Conservation (phyloP, 2,329 filamentous ascomycete species). For the Apiospora kogelbergensis region DNA sequence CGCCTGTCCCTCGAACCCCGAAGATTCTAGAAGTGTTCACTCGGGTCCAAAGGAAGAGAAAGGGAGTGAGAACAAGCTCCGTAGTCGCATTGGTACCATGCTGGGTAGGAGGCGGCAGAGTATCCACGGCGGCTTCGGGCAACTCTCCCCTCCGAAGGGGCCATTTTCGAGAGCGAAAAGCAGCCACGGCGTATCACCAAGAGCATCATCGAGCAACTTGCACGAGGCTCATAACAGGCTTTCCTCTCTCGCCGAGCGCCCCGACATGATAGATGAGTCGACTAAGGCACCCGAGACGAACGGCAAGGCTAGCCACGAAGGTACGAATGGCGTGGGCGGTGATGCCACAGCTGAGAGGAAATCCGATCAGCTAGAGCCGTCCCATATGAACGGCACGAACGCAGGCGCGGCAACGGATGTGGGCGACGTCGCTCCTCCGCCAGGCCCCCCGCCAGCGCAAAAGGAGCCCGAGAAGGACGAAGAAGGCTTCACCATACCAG, state of each 20-base stretch:
- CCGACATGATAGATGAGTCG: constrained; percentile 37
- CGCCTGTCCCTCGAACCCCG: constrained; percentile 15
- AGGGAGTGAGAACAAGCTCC: constrained; percentile 53
- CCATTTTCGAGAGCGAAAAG: constrained; percentile 64
- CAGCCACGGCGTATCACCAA: constrained; percentile 64
- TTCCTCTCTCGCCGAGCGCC: constrained; percentile 58
- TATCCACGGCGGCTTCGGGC: constrained; percentile 61
- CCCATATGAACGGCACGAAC: constrained; percentile 48
- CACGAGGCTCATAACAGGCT: constrained; percentile 53
- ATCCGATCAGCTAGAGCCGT: constrained; percentile 23
- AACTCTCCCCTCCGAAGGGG: constrained; percentile 55
- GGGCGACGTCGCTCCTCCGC: constrained; percentile 51
- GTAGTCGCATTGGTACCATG: constrained; percentile 69
- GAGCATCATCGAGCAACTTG: constrained; percentile 59
- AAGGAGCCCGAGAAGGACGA: constrained; percentile 57
- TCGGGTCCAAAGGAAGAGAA: constrained; percentile 42
- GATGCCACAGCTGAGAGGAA: constrained; percentile 31
- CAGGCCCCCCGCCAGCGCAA: constrained; percentile 49
- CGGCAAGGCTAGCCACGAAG: constrained; percentile 39
- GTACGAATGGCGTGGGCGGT: constrained; percentile 44
- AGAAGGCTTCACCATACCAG: constrained; percentile 76
- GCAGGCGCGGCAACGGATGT: constrained; percentile 38
- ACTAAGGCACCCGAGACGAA: constrained; percentile 32
- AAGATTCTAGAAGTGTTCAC: constrained; percentile 47
- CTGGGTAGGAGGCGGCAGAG: constrained; percentile 66